Evolutionary conservation across 177 flowering plant species (phyloP), one percentile per base, ranked within the genome.

Genomic region (Vitis hybrid): DNA sequence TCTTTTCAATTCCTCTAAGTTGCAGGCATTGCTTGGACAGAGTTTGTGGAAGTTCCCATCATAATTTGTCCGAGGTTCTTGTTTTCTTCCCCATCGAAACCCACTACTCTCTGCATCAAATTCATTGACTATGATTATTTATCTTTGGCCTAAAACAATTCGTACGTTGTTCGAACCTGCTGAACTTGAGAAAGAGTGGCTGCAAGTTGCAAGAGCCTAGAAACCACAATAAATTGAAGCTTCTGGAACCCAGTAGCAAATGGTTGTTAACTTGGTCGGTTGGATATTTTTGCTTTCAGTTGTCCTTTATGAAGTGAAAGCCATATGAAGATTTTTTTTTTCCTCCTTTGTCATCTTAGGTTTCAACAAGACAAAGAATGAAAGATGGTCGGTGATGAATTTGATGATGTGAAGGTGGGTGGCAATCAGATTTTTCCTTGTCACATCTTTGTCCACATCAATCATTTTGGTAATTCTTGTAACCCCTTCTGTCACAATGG

Each of bases 161-260:
- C 60, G 78, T 79, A 75, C 78, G 70, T 69, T 61, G 56, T 54
- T 50, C 59, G 73, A 68, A 33, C 51, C 67, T 59, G 75, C 68
- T 63, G 81, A 75, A 67, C 52, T 54, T 54, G 70, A 68, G 24
- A 67, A 59, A 38, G 18, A 31, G 52, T 62, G 51, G 66, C 77
- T 71, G 77, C 69, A 49, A 62, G 57, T 69, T 70, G 60, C 67
- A 57, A 38, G 53, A 68, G 47, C 47, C 47, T 8, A 38, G 47
- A 38, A 38, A 67, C 59, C 62, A 47, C 55, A 59, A 71, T 11
- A 59, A 17, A 63, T 67, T 64, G 15, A 69, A 19, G 65, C 69
- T 54, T 57, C 19, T 69, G 69, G 18, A 22, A 50, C 11, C 55
- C n/a, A 67, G 59, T 19, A 53, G 28, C 60, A 13, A 14, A 38